phyloP scores from a whole-genome alignment of 805 yeast species.

The Starmerella floricola region DNA sequence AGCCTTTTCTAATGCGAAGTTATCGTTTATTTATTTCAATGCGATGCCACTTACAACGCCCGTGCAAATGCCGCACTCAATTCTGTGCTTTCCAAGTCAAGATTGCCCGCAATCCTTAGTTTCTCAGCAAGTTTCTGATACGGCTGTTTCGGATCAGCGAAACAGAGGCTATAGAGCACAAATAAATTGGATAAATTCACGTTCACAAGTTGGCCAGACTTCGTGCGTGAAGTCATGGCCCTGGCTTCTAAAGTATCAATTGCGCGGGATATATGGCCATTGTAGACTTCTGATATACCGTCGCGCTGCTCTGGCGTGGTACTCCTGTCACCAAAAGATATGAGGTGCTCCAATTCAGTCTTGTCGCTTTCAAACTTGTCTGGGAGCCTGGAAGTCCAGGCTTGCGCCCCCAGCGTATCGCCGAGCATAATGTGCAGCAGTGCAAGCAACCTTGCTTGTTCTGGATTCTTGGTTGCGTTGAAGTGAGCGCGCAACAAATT shows the following conservation, averaged over 20 bases:
- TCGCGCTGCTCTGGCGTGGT: constrained; percentile 21
- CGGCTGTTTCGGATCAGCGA: constrained; percentile 4
- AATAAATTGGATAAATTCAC: constrained; percentile 22
- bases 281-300: constrained; percentile 22
- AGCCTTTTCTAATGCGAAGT: too few relatives aligned
- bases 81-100: too few relatives aligned
- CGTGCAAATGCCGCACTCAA: too few relatives aligned
- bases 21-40: not conserved
- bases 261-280: constrained; percentile 23
- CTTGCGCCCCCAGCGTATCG: constrained; percentile 25
- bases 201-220: not conserved
- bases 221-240: not conserved
- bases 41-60: not conserved
- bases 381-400: constrained; percentile 23
- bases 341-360: too few relatives aligned
- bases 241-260: constrained; percentile 1
- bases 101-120: not conserved
- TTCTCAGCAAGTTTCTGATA: not conserved
- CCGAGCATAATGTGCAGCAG: constrained; percentile 24
- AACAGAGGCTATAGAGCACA: constrained; percentile 23
- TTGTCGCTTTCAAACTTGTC: too few relatives aligned
- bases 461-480: constrained; percentile 4
- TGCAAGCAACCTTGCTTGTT: constrained; percentile 16
- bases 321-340: too few relatives aligned
- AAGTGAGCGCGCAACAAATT: constrained; percentile 23